phyloP scores from a whole-genome alignment of 2,329 filamentous ascomycete genomes.

The Monosporascus cannonballus region DNA sequence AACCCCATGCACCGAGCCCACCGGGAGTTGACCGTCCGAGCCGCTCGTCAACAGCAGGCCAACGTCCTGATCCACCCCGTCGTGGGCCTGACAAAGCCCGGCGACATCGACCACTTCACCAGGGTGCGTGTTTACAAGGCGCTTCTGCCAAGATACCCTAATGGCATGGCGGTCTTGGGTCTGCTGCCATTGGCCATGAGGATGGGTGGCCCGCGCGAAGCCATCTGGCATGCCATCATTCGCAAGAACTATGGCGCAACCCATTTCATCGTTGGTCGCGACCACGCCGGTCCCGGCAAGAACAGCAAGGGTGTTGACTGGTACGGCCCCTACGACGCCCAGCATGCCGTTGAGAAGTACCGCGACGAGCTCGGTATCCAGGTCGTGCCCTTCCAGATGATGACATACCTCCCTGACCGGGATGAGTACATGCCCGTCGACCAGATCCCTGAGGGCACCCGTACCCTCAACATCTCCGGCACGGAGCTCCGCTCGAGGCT shows the following conservation, averaged over 20 bases:
- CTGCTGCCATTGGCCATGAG: conserved; percentile 96
- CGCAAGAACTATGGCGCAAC: conserved; percentile 99
- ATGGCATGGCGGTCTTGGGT: conserved; percentile 96
- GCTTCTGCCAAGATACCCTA: conserved; percentile 91
- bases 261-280: conserved; percentile 98
- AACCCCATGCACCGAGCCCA: conserved; percentile 99
- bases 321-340: conserved; percentile 97
- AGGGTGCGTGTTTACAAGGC: conserved; percentile 98
- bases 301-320: conserved; percentile 96
- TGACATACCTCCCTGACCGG: conserved; percentile 95
- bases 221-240: conserved; percentile 99
- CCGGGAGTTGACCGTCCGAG: conserved; percentile 93
- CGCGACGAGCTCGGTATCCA: conserved; percentile 94
- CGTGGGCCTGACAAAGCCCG: conserved; percentile 96
- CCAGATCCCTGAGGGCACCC: conserved; percentile 75
- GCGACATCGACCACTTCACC: conserved; percentile 99
- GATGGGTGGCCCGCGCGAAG: conserved; percentile 97
- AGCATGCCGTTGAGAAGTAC: conserved; percentile 95
- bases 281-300: conserved; percentile 96
- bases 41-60: conserved; percentile 89
- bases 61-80: conserved; percentile 99
- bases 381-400: conserved; percentile 98
- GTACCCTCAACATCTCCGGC: conserved; percentile 81
- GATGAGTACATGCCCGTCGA: conserved; percentile 96
- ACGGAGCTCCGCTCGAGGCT: conserved; percentile 90